phyloP scores from a whole-genome alignment of 2,329 filamentous ascomycete genomes.

The Corinectria fuckeliana region DNA sequence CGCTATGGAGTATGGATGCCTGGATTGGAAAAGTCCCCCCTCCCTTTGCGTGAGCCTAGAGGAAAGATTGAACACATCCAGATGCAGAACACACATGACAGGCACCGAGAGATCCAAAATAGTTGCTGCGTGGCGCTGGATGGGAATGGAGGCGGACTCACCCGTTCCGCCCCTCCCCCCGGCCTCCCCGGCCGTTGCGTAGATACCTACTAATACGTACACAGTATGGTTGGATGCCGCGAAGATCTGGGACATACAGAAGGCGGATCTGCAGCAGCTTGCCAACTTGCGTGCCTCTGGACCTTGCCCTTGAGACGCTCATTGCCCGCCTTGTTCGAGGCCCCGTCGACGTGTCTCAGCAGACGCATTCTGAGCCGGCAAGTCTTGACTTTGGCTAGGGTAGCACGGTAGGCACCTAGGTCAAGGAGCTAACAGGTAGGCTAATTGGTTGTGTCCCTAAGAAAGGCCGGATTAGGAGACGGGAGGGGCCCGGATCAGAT shows the following conservation, averaged over 20 bases:
- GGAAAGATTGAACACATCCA: too few relatives aligned
- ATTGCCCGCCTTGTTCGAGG: background rate
- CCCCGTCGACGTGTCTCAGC: background rate
- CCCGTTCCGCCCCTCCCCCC: constrained; percentile 5
- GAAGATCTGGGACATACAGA: background rate
- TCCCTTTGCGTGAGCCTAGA: background rate
- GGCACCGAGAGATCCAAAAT: background rate
- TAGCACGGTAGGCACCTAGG: too few relatives aligned
- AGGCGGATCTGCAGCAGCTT: background rate
- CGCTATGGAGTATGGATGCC: too few relatives aligned
- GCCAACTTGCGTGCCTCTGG: background rate
- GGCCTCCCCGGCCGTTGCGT: background rate
- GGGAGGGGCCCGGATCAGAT: constrained; percentile 1
- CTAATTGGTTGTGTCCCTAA: too few relatives aligned
- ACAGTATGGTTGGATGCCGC: background rate
- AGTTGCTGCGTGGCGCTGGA: background rate
- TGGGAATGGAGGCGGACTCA: constrained; percentile 6
- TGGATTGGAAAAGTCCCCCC: too few relatives aligned
- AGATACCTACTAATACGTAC: too few relatives aligned
- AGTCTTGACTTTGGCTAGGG: background rate
- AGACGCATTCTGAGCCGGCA: background rate
- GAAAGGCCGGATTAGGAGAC: too few relatives aligned
- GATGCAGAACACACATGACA: background rate
- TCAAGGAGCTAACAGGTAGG: background rate
- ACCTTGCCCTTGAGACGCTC: background rate